Evolutionary conservation across 768 basidiomycete genomes (phyloP), one percentile per base, ranked within the genome.

Genomic region (Chalciporus pseudorubinellus): DNA sequence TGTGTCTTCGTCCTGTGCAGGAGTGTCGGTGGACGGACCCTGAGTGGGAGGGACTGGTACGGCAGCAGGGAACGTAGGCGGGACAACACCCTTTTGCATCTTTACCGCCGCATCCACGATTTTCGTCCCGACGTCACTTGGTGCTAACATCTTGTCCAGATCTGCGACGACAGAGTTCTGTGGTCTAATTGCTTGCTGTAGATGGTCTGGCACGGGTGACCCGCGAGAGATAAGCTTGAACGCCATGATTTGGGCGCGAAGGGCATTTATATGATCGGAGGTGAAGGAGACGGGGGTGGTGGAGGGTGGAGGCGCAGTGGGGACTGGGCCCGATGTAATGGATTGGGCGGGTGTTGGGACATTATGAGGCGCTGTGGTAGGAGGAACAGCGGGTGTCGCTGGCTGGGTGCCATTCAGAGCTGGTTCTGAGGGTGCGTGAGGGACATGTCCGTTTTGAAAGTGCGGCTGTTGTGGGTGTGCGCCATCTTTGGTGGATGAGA

Each of bases 221-320:
- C 84, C 82, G 20, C 84, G 78, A 14, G 74, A 74, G 58, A 93
- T 74, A 55, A 83, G 77, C 62, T 86, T 89, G 73, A 85, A 92
- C 4, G 91, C 90, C 44, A 85, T 79, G 14, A 93, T 92, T 59
- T 93, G 91, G 0, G 87, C 83, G 13, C 87, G 80, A n/a, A 93
- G 77, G 10, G 85, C 80, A 50, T 73, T 76, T 42, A 92, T 83
- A 61, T 92, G 92, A 52, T 88, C 85, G 0, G 66, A 72, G 4
- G 88, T 85, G 63, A 95, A 92, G 5, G 87, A 86, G 26, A 92
- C 82, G 34, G 89, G 87, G 0, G 87, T 85, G 24, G 81, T 76
- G 3, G 86, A 79, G n/a, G 79, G 73, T 18, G 74, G 67, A 12
- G 81, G 81, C 34, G 76, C 72, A 12, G 77, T 55, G 44, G 77